Conservation (phyloP, 2,329 filamentous ascomycete species). For the Apiospora pterosperma region DNA sequence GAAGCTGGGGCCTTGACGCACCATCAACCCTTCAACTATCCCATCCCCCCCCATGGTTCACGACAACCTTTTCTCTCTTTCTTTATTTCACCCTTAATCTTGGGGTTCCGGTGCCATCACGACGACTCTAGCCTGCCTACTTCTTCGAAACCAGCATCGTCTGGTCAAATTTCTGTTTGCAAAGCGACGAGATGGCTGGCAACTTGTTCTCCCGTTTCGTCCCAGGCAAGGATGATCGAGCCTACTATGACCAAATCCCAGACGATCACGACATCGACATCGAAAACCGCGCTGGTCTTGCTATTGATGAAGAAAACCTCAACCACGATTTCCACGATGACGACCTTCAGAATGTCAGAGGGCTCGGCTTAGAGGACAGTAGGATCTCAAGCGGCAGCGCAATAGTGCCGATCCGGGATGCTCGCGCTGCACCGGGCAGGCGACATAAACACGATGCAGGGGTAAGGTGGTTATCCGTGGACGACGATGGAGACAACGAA, state of each 20-base stretch:
- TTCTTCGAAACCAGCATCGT: neutral
- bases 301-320: constrained; percentile 52
- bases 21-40: neutral
- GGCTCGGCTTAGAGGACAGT: constrained; percentile 43
- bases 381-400: constrained; percentile 39
- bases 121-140: neutral
- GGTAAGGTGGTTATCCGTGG: constrained; percentile 25
- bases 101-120: neutral
- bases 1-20: neutral
- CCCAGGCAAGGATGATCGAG: constrained; percentile 31
- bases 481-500: constrained; percentile 48
- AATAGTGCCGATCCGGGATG: constrained; percentile 13
- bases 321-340: constrained; percentile 48
- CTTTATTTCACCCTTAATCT: neutral
- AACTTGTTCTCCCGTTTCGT: constrained; percentile 46
- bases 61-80: neutral
- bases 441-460: constrained; percentile 13
- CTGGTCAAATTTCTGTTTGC: neutral
- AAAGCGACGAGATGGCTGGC: constrained; percentile 36
- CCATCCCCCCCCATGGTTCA: neutral
- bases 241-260: constrained; percentile 50
- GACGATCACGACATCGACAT: constrained; percentile 37
- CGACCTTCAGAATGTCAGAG: constrained; percentile 42
- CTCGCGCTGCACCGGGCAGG: constrained; percentile 11
- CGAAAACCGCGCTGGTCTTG: constrained; percentile 39